These are phyloP conservation scores for Xylariomycetidae sp. DNA, from an alignment of 2,329 filamentous ascomycete genomes.

Conservation along the genomic window DNA sequence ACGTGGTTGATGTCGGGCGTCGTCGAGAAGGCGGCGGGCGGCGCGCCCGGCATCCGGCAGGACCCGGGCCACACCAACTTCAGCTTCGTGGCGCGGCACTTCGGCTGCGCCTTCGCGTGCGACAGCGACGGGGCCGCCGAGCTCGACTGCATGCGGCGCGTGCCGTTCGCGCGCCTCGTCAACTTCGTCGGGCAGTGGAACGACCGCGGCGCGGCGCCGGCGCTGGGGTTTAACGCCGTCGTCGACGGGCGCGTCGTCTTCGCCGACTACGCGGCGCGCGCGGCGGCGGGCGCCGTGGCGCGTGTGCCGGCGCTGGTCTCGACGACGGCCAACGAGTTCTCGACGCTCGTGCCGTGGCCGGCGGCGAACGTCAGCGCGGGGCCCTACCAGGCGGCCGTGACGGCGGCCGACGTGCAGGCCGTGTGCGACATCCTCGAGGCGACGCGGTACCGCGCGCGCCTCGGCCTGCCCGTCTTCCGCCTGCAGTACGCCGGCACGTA, in stretches of 20 bases:
- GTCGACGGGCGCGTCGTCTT: slow-evolving; percentile 28
- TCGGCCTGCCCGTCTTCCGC: slow-evolving; percentile 30
- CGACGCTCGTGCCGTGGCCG: slow-evolving; percentile 24
- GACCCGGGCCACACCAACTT: no score
- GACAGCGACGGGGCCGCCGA: no score
- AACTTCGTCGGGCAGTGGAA: slow-evolving; percentile 13
- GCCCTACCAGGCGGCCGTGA: slow-evolving; percentile 15
- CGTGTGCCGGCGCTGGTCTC: slow-evolving; percentile 26
- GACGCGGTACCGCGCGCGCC: slow-evolving; percentile 20
- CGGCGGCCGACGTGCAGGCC: slow-evolving; percentile 9
- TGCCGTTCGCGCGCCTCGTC: slow-evolving; percentile 19
- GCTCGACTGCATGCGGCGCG: no score
- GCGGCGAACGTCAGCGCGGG: slow-evolving; percentile 23
- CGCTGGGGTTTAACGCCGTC: slow-evolving; percentile 20
- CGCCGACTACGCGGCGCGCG: slow-evolving; percentile 24
- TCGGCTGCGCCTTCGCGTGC: no score
- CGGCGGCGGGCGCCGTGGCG: slow-evolving; percentile 19
- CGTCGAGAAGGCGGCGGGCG: no score
- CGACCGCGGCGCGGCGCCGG: slow-evolving; percentile 11
- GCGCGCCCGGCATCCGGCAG: no score
- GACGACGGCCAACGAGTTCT: slow-evolving; percentile 28
- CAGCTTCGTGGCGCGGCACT: no score
- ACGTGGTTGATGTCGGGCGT: no score
- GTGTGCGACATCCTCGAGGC: not conserved
- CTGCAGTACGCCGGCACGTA: slow-evolving; percentile 37